Evolutionary conservation across 2,329 filamentous ascomycete species (phyloP), one percentile per base, ranked within the genome.

Genomic region (Colletotrichum lini): DNA sequence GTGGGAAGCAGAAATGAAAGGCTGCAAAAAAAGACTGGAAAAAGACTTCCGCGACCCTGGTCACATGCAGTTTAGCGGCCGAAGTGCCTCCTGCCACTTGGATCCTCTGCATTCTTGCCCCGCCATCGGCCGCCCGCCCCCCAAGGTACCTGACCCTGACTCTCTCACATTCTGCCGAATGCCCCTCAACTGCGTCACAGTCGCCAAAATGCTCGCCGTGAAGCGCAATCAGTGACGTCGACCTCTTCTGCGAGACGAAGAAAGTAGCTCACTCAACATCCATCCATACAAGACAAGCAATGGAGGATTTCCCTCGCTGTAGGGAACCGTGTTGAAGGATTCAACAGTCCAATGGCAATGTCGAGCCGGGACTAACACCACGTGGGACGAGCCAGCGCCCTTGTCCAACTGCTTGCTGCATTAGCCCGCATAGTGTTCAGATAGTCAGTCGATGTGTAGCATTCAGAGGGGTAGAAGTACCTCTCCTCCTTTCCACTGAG

Each of bases 21-120:
- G 23, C 21, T 9, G 18, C 15, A 50, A 26, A 35, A 23, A 23
- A 30, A 45, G 16, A 57, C 16, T 16, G 50, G 50, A 53, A 53
- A 35, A 53, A 21, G 52, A 23, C 10, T 23, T 21, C n/a, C n/a
- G 4, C n/a, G n/a, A 10, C 12, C 38, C 49, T 62, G 7, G 47
- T 21, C 21, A 50, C 3, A 21, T 18, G 12, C 30, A 13, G 35
- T 42, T 59, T 58, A 59, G 68, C 50, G 57, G 57, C 67, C 21
- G 53, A 47, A 56, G 26, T 67, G n/a, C 56, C 47, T 38, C 50
- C 54, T 44, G 16, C 56, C 47, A 35, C 50, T 47, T 35, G 35
- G 67, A 45, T 44, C 38, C 57, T 67, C 64, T 35, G 30, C 52
- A 56, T 47, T 67, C 26, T n/a, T 53, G 67, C 68, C 68, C 68